Base-by-base conservation (phyloP, 2,329 filamentous ascomycete species). In the Paecilomyces variotii region DNA sequence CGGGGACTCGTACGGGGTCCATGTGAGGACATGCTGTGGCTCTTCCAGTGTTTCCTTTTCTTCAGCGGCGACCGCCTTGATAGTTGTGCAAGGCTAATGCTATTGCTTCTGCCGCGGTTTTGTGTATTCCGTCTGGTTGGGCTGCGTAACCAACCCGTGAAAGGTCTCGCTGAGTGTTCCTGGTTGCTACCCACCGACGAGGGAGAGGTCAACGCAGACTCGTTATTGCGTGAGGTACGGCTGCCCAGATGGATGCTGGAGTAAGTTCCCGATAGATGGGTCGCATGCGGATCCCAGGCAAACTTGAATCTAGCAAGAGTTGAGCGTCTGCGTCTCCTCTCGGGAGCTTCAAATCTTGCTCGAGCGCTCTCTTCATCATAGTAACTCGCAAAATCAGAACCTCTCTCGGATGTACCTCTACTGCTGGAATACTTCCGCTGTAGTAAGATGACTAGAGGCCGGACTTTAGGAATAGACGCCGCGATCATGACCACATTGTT, bases 401-500 rank as follows among this genome's bases (percentile, higher is more conserved):
- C 39, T 19, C 39, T 45, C 39, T 45, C 39, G n/a, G 39, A 45
- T 45, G 39, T 19, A 5, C 39, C 39, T 19, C 24, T 39, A 24
- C n/a, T 58, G 28, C 53, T 53, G 24, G 39, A 45, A 45, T 14
- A 28, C 50, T 26, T 11, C 12, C 59, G 56, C 25, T 52, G 53
- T 12, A 49, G 27, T 1, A 58, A 4, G 6, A 60, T 27, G 34
- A 39, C 1, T 19, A 60, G 28, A 7, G 58, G 56, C 11, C 58
- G 56, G 39, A 61, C 54, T 32, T 61, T 61, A 30, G 60, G 30
- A 12, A 60, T 25, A 24, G 60, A 61, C n/a, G 56, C 50, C 14
- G 56, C 57, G 30, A 60, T 56, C 12, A 61, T 61, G 24, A 61
- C 55, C 10, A 58, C 53, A 19, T 58, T 55, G 49, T 57, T 60